These are phyloP conservation scores for Skeletonema marinoi DNA, from an alignment of 108 stramenopile species.

Conservation along the genomic window DNA sequence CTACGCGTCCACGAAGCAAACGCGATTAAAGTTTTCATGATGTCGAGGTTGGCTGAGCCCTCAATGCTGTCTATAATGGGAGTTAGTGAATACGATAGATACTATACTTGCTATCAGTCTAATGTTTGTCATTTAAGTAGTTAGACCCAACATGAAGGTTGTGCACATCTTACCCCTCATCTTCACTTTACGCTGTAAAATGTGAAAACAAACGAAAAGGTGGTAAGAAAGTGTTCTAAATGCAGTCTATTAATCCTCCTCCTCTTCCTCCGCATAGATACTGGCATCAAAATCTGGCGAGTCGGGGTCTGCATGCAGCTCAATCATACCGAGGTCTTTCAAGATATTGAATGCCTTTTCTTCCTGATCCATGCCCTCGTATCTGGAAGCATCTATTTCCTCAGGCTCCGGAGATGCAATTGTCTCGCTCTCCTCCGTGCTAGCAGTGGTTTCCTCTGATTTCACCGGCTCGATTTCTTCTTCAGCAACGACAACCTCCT, in stretches of 20 bases:
- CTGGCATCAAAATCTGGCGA: constrained; percentile 26
- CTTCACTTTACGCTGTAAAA: not conserved
- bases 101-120: not conserved
- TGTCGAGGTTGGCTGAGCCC: no score
- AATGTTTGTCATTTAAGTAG: not conserved
- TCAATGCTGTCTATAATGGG: no score
- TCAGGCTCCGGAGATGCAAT: constrained; percentile 13
- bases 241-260: constrained; percentile 9
- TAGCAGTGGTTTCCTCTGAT: not conserved
- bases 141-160: not conserved
- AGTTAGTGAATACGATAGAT: no score
- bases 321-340: constrained; percentile 41
- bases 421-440: constrained; percentile 10
- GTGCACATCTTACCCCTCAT: not conserved
- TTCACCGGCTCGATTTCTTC: constrained; percentile 8
- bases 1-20: no score
- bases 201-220: not conserved
- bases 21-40: no score
- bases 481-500: constrained; percentile 3
- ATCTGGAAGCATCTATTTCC: constrained; percentile 31
- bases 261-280: constrained; percentile 18
- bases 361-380: constrained; percentile 51
- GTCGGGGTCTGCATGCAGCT: constrained; percentile 32
- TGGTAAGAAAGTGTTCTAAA: not conserved
- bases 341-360: constrained; percentile 64